Conservation (phyloP, 1,139 yeast genomes). For the Suzukiozyma palmioleophila region DNA sequence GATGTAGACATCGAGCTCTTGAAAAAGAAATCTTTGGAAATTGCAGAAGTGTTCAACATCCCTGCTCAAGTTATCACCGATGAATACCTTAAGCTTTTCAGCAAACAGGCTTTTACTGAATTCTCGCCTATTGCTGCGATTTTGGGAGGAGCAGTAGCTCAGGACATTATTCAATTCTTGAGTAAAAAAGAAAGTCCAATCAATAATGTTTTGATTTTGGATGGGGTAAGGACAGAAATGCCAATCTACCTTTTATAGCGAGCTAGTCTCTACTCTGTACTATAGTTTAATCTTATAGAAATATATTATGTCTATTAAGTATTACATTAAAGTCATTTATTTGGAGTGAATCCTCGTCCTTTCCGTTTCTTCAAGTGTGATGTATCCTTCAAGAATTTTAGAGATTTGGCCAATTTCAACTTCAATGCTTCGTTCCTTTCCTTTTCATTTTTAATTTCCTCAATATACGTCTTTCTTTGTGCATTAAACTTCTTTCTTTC, state of each 20-base stretch:
- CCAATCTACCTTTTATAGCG: constrained; percentile 59
- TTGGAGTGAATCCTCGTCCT: constrained; percentile 39
- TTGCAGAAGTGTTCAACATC: constrained; percentile 30
- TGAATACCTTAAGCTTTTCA: constrained; percentile 36
- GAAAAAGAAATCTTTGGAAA: constrained; percentile 15
- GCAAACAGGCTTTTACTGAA: constrained; percentile 59
- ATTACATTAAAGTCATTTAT: constrained; percentile 9
- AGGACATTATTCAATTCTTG: constrained; percentile 80
- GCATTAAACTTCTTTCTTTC: constrained; percentile 19
- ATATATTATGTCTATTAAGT: background rate
- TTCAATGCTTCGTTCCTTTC: constrained; percentile 21
- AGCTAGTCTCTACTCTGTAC: background rate
- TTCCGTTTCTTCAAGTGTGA: constrained; percentile 43
- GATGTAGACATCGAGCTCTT: constrained; percentile 30
- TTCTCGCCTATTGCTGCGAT: constrained; percentile 85
- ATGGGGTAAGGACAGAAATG: constrained; percentile 67
- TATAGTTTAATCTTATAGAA: background rate
- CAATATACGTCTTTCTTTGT: constrained; percentile 20
- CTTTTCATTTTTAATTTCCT: constrained; percentile 21
- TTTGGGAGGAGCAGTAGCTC: constrained; percentile 86
- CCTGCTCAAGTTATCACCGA: constrained; percentile 33
- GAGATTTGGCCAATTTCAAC: constrained; percentile 29
- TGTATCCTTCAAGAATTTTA: constrained; percentile 36
- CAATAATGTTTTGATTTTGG: constrained; percentile 74
- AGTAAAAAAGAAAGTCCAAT: constrained; percentile 77